Evolutionary conservation across 73 alveolate genomes (phyloP), one percentile per base, ranked within the genome.

Genomic region (Paramecium octaurelia): DNA sequence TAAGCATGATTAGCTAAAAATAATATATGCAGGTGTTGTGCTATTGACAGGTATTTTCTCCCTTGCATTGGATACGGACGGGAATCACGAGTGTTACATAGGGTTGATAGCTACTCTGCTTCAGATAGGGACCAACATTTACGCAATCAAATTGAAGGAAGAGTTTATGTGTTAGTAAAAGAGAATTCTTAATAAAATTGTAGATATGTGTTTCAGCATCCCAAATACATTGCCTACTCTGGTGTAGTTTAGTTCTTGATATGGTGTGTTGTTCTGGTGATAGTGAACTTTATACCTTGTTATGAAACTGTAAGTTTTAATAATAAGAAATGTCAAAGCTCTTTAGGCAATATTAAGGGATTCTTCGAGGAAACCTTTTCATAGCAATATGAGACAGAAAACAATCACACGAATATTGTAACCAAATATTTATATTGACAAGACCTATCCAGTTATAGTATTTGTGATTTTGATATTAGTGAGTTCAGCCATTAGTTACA

Each of bases 41-140:
- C 2, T 80, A 9, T 23, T 80, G 18, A 27, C 91, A 80, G 91
- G 91, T 1, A 48, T 80, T 4, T 80, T 80, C 6, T 8, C 91
- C 1, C 10, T 80, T 10, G 91, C 91, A 1, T 18, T 23, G n/a
- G 23, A 44, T 23, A 46, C 18, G 3, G 16, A 80, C 1, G 91
- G 91, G 16, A 80, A 48, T 80, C 35, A 42, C 21, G 34, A 23
- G 46, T 80, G 91, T 42, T 80, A 80, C 16, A 27, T 80, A 8
- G 91, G 91, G 6, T 44, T 80, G 73, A 43, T 43, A 18, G 91
- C 91, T 12, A 24, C 91, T 7, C 18, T 80, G 18, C 31, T 80
- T 34, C 38, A 43, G 20, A 80, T 80, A 7, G 75, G 46, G 6
- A 31, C 46, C 10, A 80, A 48, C 24, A 44, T 42, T 3, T 20